Percentiles rank a stretch among this genome's conserved stretches.
Conservation (phyloP, 2,329 filamentous ascomycete species). For the Colletotrichum sojae region DNA sequence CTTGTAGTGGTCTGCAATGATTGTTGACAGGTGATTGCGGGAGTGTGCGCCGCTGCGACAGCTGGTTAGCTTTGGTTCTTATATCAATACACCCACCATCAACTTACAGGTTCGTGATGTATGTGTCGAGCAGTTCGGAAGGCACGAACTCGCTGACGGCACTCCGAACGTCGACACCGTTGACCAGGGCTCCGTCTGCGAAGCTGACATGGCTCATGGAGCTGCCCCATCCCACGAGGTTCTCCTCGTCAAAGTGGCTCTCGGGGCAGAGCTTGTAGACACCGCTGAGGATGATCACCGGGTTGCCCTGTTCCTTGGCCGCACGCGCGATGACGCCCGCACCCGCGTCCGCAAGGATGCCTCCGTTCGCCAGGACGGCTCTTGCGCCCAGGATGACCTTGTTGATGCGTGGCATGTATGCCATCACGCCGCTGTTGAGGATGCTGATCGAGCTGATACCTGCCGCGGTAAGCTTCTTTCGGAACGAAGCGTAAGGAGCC, state of each 20-base stretch:
- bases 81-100: conserved; percentile 23
- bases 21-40: conserved; percentile 79
- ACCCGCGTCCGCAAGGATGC: conserved; percentile 87
- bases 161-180: conserved; percentile 82
- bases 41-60: conserved; percentile 73
- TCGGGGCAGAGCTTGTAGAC: conserved; percentile 96
- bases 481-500: conserved; percentile 69
- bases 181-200: conserved; percentile 83
- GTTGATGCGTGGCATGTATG: conserved; percentile 94
- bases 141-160: conserved; percentile 88
- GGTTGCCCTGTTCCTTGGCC: conserved; percentile 84
- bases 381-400: conserved; percentile 94
- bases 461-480: conserved; percentile 82
- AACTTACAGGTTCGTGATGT: conserved; percentile 83
- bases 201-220: conserved; percentile 83
- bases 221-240: conserved; percentile 88
- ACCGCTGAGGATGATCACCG: conserved; percentile 90
- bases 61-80: conserved; percentile 16
- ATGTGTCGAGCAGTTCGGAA: conserved; percentile 81
- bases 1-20: conserved; percentile 83
- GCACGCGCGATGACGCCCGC: conserved; percentile 86
- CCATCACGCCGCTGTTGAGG: conserved; percentile 87
- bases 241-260: conserved; percentile 86
- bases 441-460: conserved; percentile 89
- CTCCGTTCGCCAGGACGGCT: conserved; percentile 89